Base-by-base conservation (phyloP, 1,284 basidiomycete genomes). In the Marasmius sp. region DNA sequence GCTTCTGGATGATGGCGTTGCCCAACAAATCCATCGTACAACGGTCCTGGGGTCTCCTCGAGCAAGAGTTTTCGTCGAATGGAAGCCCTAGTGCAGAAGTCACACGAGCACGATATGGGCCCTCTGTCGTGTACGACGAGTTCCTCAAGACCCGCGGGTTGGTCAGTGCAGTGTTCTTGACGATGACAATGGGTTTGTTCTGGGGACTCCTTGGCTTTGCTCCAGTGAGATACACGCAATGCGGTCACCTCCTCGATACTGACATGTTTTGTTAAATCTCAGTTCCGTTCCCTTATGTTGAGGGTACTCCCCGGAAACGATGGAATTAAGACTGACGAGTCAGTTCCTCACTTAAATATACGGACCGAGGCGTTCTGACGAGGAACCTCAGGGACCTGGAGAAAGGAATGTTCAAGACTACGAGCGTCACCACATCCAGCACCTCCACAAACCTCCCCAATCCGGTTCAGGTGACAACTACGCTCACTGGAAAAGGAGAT, bases 21-120 rank as follows among this genome's bases (percentile, higher is more conserved):
- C 69, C 81, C 52, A 93, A 97, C 71, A 78, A 81, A 38, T 76
- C 85, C 18, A 75, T 94, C 37, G 91, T 95, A 41, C 87, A 93
- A 65, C 86, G 94, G 59, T 88, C 92, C 22, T 92, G 88, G 79
- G 92, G 88, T 11, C 79, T 96, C 36, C 81, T 87, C 55, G 82
- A 89, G 62, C 53, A 73, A 22, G 69, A 76, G 77, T 68, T 60
- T 61, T 60, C 67, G 62, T 20, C 67, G 12, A 20, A 53, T 27
- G 39, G 49, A 47, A 59, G 49, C 14, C 45, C 48, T 43, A 59
- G 34, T 60, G 59, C 65, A 60, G 52, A 59, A 64, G 57, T 64
- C 27, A 14, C 52, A 58, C 12, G 66, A 63, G 59, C 65, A 1
- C 67, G 78, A 18, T 92, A 94, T 67, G 91, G 90, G 6, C 75